Percentiles rank a stretch among this genome's conserved stretches.
phyloP scores from a whole-genome alignment of 1,139 yeast genomes.

The Waltiozyma sp. region DNA sequence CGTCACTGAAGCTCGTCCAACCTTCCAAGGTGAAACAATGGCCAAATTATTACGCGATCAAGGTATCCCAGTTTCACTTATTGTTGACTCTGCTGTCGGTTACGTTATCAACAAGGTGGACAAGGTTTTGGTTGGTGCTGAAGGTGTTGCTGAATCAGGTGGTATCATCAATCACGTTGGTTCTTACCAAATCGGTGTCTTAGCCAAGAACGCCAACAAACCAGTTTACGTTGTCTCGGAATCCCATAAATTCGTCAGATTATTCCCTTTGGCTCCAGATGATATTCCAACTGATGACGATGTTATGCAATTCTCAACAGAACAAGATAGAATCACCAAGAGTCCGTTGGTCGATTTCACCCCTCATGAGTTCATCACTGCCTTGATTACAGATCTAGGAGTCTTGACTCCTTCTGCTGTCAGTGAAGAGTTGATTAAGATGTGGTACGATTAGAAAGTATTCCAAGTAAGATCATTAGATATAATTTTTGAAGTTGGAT shows the following conservation, averaged over 20 bases:
- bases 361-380: slow-evolving; percentile 91
- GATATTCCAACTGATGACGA: slow-evolving; percentile 64
- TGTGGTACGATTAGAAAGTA: slow-evolving; percentile 73
- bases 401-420: slow-evolving; percentile 96
- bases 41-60: slow-evolving; percentile 55
- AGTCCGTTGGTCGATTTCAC: slow-evolving; percentile 74
- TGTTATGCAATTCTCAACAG: slow-evolving; percentile 30
- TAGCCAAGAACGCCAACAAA: slow-evolving; percentile 82
- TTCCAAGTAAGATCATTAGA: neutral
- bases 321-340: slow-evolving; percentile 29
- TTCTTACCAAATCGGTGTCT: slow-evolving; percentile 86
- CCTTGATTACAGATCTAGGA: slow-evolving; percentile 91
- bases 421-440: slow-evolving; percentile 91
- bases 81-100: slow-evolving; percentile 92
- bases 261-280: slow-evolving; percentile 89
- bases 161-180: slow-evolving; percentile 96
- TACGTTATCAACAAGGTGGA: slow-evolving; percentile 85
- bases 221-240: slow-evolving; percentile 95
- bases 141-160: slow-evolving; percentile 98
- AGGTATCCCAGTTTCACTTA: slow-evolving; percentile 86
- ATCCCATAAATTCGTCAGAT: slow-evolving; percentile 89
- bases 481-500: neutral
- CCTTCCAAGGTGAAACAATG: slow-evolving; percentile 69
- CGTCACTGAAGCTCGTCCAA: slow-evolving; percentile 88
- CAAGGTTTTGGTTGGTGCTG: slow-evolving; percentile 94